Base-by-base conservation (phyloP, 768 basidiomycete genomes). In the Hirschioporus abietinus region DNA sequence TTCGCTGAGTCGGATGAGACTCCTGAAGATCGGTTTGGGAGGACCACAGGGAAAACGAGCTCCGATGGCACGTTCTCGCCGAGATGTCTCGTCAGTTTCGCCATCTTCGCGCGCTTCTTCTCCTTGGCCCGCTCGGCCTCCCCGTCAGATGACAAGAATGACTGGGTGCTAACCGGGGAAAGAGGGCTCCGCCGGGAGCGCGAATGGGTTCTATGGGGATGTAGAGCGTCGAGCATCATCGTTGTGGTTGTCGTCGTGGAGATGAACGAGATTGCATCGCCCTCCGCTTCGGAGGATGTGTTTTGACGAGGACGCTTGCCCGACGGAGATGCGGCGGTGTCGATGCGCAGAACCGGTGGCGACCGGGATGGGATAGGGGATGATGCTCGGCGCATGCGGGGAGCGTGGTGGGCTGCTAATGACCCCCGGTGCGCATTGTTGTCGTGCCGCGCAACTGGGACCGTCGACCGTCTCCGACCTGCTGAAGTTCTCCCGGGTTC, bases 51-150 rank as follows among this genome's bases (percentile, higher is more conserved):
- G 63, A 72, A 67, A 27, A 77, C 65, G 64, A 81, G 71, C 58
- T 78, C 80, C 5, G 74, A 71, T 17, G 81, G 78, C 59, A 80
- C 75, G 63, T 77, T 72, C 68, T 80, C 77, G 60, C 79, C 79
- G 7, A 80, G 72, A 68, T 76, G 72, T 20, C 77, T 77, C 8
- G 76, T 72, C 64, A 81, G 71, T 70, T 79, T 81, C 20, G 74
- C 77, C 52, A 76, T 71, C 57, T 77, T 76, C 23, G 72, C 72
- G 52, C 75, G 77, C 59, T 72, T 70, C 9, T 24, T 25, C 42
- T 52, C 42, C 23, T 61, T 61, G 24, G 60, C 15, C 30, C 25
- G 24, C 25, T 61, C 60, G 17, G 30, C 25, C 15, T 25, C 60
- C 25, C 24, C 30, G 15, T 25, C 30, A 1, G 60, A 12, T 1